These are phyloP conservation scores for Fusarium hostae DNA, from an alignment of 2,329 filamentous ascomycete genomes.

Conservation along the genomic window DNA sequence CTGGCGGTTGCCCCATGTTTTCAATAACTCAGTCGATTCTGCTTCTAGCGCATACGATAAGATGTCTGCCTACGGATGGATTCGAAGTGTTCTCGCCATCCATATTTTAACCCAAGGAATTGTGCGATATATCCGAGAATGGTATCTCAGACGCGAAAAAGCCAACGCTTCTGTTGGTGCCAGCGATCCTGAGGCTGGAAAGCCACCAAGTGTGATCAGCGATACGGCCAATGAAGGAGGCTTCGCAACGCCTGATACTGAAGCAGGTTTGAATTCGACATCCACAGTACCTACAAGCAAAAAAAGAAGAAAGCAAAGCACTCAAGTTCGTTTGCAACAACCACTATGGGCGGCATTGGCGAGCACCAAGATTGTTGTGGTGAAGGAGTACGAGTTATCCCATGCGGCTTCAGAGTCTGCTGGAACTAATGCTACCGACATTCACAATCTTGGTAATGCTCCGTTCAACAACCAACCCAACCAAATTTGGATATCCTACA, in stretches of 20 bases:
- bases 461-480: conserved; percentile 76
- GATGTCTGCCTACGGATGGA: conserved; percentile 71
- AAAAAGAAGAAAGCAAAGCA: conserved; percentile 90
- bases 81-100: conserved; percentile 75
- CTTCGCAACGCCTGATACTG: conserved; percentile 65
- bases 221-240: conserved; percentile 50
- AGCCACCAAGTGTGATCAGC: conserved; percentile 53
- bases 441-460: conserved; percentile 80
- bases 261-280: conserved; percentile 51
- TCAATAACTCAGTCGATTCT: conserved; percentile 60
- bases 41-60: conserved; percentile 61
- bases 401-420: conserved; percentile 78
- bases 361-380: conserved; percentile 95
- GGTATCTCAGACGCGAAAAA: conserved; percentile 71
- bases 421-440: conserved; percentile 79
- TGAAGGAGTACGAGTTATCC: conserved; percentile 89
- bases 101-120: conserved; percentile 80
- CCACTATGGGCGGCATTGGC: conserved; percentile 94
- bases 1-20: conserved; percentile 57
- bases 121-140: conserved; percentile 75
- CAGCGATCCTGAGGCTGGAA: conserved; percentile 72
- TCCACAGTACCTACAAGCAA: conserved; percentile 70
- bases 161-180: conserved; percentile 60
- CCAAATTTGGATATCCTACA: conserved; percentile 84
- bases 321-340: conserved; percentile 88